Evolutionary conservation across 768 basidiomycete species (phyloP).

Genomic region (Sporobolomyces roseus): DNA sequence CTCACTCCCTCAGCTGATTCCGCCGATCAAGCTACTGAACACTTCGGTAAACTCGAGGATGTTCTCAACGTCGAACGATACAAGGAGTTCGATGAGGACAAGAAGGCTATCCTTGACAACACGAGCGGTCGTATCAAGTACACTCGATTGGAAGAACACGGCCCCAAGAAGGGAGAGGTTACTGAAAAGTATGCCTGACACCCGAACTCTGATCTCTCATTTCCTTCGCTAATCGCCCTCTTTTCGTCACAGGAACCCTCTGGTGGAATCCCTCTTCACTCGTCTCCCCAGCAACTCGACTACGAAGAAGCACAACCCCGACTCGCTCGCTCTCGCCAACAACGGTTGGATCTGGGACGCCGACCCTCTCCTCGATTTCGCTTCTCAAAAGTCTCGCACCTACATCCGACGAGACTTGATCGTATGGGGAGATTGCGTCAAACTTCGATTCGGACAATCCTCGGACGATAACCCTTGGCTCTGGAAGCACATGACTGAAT

Average conservation of each 20-base stretch:
- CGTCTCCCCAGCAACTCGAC: slow-evolving; percentile 58
- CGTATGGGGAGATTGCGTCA: slow-evolving; percentile 97
- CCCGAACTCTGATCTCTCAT: not conserved
- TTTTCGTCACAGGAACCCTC: slow-evolving; percentile 59
- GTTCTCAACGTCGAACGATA: slow-evolving; percentile 86
- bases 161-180: slow-evolving; percentile 79
- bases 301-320: slow-evolving; percentile 54
- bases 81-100: slow-evolving; percentile 68
- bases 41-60: slow-evolving; percentile 75
- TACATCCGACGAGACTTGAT: slow-evolving; percentile 95
- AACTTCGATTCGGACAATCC: slow-evolving; percentile 82
- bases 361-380: slow-evolving; percentile 90
- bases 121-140: slow-evolving; percentile 75
- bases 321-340: slow-evolving; percentile 77
- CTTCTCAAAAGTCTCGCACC: slow-evolving; percentile 81
- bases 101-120: slow-evolving; percentile 65
- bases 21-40: slow-evolving; percentile 59
- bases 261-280: slow-evolving; percentile 91
- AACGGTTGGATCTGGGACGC: slow-evolving; percentile 99
- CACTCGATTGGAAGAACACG: slow-evolving; percentile 71
- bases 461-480: slow-evolving; percentile 85
- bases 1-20: slow-evolving; percentile 52
- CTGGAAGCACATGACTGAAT: slow-evolving; percentile 83
- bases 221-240: slow-evolving; percentile 3
- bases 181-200: slow-evolving; percentile 57